phyloP scores from a whole-genome alignment of 495 filamentous ascomycete genomes.

The Annulohypoxylon stygium region DNA sequence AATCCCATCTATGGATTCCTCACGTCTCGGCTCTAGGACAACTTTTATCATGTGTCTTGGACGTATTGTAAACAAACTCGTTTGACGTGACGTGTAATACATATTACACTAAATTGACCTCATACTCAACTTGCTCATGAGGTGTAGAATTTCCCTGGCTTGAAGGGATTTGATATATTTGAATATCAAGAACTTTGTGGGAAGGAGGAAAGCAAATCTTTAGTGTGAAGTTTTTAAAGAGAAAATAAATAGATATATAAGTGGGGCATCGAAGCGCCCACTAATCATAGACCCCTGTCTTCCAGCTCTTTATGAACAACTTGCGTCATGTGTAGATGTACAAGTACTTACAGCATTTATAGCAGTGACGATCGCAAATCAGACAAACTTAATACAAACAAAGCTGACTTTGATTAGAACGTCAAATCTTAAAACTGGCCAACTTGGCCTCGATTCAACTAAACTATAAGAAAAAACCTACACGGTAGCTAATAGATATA shows the following conservation, averaged over 20 bases:
- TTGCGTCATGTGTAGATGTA: slow-evolving; percentile 33
- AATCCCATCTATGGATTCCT: background rate
- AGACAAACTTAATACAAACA: slow-evolving; percentile 9
- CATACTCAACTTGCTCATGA: background rate
- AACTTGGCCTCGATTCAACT: slow-evolving; percentile 23
- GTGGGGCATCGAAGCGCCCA: slow-evolving; percentile 7
- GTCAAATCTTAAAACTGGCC: slow-evolving; percentile 16
- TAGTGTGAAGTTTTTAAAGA: slow-evolving; percentile 29
- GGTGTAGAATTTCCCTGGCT: background rate
- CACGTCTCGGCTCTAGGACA: background rate
- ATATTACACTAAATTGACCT: background rate
- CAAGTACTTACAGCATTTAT: slow-evolving; percentile 25
- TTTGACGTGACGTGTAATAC: background rate
- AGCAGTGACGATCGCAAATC: slow-evolving; percentile 24
- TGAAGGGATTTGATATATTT: background rate
- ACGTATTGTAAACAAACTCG: background rate
- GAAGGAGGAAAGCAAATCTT: background rate
- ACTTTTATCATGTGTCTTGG: background rate
- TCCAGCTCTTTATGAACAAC: slow-evolving; percentile 8
- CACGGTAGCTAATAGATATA: background rate
- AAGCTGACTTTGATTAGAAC: background rate
- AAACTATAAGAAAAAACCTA: background rate
- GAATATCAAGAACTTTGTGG: slow-evolving; percentile 2
- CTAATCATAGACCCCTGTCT: slow-evolving; percentile 18
- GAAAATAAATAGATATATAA: slow-evolving; percentile 13